A percentile compares a stretch with the other conserved stretches of the same genome.
These are phyloP conservation scores for Anthoceros angustus DNA, from an alignment of 225 moss, liverwort and hornwort genomes.

Conservation along the genomic window DNA sequence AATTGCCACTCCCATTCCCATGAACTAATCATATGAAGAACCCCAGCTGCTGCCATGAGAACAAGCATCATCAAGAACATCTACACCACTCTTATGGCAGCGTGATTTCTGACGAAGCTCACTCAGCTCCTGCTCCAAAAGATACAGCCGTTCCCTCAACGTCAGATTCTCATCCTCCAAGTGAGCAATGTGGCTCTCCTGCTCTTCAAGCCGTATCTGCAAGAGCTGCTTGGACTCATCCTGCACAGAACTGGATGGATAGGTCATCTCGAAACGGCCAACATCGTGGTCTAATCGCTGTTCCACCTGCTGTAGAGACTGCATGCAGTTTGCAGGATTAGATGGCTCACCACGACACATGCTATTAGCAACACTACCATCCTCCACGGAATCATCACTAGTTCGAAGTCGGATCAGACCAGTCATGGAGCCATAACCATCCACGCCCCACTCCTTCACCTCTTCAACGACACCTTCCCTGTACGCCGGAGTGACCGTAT, in stretches of 20 bases:
- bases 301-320: conserved; percentile 42
- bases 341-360: conserved; percentile 16
- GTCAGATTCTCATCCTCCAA: conserved; percentile 57
- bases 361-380: conserved; percentile 7
- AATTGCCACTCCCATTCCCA: neutral
- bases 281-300: conserved; percentile 40
- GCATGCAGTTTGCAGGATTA: conserved; percentile 5
- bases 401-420: conserved; percentile 5
- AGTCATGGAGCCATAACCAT: conserved; percentile 5
- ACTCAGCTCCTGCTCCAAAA: conserved; percentile 45
- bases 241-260: conserved; percentile 24
- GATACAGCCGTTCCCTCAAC: conserved; percentile 38
- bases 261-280: conserved; percentile 54
- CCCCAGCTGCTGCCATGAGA: conserved; percentile 44
- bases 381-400: conserved; percentile 1
- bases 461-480: neutral
- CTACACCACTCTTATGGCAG: conserved; percentile 32
- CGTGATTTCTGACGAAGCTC: conserved; percentile 36
- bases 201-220: conserved; percentile 44
- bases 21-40: neutral
- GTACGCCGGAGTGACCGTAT: neutral
- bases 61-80: conserved; percentile 55
- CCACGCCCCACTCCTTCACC: conserved; percentile 4
- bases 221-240: conserved; percentile 30
- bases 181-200: conserved; percentile 51